Conservation (phyloP, 148 eudicot species). For the Rhododendron vialii region DNA sequence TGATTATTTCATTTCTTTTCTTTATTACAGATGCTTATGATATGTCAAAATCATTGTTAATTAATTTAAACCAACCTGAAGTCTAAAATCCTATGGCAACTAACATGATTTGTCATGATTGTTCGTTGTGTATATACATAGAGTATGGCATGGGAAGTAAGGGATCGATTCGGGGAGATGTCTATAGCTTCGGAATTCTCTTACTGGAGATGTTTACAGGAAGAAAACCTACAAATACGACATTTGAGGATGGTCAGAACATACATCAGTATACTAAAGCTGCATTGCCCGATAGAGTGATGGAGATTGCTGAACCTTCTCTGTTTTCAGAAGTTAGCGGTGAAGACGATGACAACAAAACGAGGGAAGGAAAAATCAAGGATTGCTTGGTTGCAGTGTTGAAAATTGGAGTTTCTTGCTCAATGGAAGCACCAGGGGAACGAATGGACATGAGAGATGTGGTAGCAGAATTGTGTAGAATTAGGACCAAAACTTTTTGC, state of each 20-base stretch:
- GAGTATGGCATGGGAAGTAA: neutral
- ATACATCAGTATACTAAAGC: neutral
- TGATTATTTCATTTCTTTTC: neutral
- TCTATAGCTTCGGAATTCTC: neutral
- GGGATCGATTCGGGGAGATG: neutral
- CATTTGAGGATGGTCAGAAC: neutral
- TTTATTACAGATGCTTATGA: neutral
- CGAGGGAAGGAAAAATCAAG: neutral
- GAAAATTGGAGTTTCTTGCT: conserved; percentile 11
- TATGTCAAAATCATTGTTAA: neutral
- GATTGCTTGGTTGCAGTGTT: conserved; percentile 1
- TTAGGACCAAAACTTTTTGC: neutral
- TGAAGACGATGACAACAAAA: neutral
- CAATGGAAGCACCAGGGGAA: conserved; percentile 13
- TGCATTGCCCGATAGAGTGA: neutral
- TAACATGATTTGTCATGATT: neutral
- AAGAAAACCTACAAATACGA: neutral
- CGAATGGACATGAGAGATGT: conserved; percentile 13
- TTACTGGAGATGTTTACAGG: neutral
- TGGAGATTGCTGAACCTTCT: neutral
- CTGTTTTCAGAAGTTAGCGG: neutral
- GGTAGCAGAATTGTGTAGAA: neutral
- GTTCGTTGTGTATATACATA: neutral
- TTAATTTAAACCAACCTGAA: neutral
- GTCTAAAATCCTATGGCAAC: neutral